Evolutionary conservation across 2,329 filamentous ascomycete species (phyloP), one percentile per base, ranked within the genome.

Genomic region (Fusarium setosum): DNA sequence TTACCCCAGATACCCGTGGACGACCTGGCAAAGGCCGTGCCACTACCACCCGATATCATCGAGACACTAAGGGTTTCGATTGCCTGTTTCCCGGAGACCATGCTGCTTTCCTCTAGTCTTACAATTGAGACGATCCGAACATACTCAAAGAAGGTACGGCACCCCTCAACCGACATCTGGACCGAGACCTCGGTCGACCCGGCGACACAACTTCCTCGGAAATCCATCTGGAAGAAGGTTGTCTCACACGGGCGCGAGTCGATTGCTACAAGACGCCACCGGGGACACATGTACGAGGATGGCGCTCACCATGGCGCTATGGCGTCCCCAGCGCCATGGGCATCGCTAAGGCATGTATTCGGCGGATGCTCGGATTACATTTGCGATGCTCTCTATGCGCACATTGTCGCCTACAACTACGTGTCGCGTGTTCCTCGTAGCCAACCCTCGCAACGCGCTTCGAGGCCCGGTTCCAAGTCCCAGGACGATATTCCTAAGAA

Each of bases 401-500:
- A 89, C 67, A 77, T 88, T 9, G 74, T 88, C 5, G 86, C 84
- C 0, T 88, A 86, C 73, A 88, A 88, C 73, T 88, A 88, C 75
- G 77, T 88, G 47, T 76, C 74, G n/a, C 71, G 78, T 34, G 69
- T 75, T 23, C 69, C 71, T 29, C 63, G 70, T 57, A 60, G 56
- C 48, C 63, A 74, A 8, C 44, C 68, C 11, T 20, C 63, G 2
- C 58, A 57, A 8, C 68, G 65, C 31, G 41, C 29, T 13, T 61
- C 55, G 17, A 69, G 44, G 8, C 34, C 51, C 4, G 67, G 56
- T 45, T 57, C 61, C 7, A 69, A 73, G 24, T 72, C 69, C 1
- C 71, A 71, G 45, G 76, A 75, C 10, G 75, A 77, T 18, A 81
- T 85, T 38, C 83, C 83, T n/a, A 80, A 78, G 58, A 87, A 87